Conservation (phyloP, 306 rosid species). For the Lathyrus sativus region DNA sequence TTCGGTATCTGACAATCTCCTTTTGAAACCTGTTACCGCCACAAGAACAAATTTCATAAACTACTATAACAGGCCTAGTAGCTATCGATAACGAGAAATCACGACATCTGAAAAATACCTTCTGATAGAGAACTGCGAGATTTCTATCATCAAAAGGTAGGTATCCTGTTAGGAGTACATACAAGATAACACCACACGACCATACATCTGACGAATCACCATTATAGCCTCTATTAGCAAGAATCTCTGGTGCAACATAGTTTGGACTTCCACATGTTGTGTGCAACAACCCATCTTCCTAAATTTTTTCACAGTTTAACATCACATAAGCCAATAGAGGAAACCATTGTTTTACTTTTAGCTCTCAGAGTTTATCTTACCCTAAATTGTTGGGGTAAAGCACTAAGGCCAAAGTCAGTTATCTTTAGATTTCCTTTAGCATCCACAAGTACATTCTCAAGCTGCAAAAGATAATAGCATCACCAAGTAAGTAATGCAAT, state of each 20-base stretch:
- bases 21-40: constrained; percentile 62
- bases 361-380: constrained; percentile 41
- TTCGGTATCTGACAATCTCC: constrained; percentile 74
- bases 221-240: constrained; percentile 78
- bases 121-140: constrained; percentile 88
- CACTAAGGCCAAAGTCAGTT: constrained; percentile 95
- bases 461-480: constrained; percentile 54
- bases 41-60: background rate
- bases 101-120: constrained; percentile 54
- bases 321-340: constrained; percentile 7
- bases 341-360: background rate
- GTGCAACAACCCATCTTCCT: constrained; percentile 91
- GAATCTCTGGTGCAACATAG: constrained; percentile 95
- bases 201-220: constrained; percentile 90
- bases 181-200: constrained; percentile 94
- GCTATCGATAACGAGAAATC: constrained; percentile 11
- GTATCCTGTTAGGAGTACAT: constrained; percentile 69
- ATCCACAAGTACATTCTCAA: constrained; percentile 88
- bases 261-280: constrained; percentile 99
- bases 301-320: constrained; percentile 32
- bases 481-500: constrained; percentile 2
- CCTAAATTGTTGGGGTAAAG: constrained; percentile 80
- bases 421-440: constrained; percentile 76
- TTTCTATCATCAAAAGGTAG: constrained; percentile 94
- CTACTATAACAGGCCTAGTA: background rate